Evolutionary conservation across 2,329 filamentous ascomycete genomes (phyloP).

Genomic region (Calonectria pseudoturangicola): DNA sequence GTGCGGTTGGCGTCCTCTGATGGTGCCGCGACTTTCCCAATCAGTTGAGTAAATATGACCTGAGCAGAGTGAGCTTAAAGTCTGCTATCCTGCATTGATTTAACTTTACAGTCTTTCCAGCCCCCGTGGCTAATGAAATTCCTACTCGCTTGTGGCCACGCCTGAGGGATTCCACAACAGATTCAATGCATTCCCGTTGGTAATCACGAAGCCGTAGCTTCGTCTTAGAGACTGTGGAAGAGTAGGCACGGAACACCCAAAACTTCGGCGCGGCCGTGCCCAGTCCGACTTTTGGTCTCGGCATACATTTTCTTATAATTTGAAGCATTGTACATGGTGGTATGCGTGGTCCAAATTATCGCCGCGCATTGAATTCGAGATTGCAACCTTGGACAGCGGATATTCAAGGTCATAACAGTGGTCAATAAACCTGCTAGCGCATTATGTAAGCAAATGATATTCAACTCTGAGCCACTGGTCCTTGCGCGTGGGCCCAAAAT

Average conservation of each 20-base stretch:
- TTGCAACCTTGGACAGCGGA: conserved; percentile 10
- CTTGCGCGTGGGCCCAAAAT: conserved; percentile 27
- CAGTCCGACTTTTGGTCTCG: conserved; percentile 45
- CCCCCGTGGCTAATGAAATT: conserved; percentile 89
- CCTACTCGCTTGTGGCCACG: conserved; percentile 87
- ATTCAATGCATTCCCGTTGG: conserved; percentile 93
- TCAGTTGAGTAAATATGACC: conserved; percentile 97
- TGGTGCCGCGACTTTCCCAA: conserved; percentile 80
- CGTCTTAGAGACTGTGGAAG: conserved; percentile 44
- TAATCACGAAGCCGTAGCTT: conserved; percentile 83
- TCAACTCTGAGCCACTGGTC: background rate
- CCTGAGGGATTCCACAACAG: conserved; percentile 81
- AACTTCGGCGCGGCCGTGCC: conserved; percentile 34
- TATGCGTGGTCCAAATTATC: conserved; percentile 35
- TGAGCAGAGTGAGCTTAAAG: conserved; percentile 58
- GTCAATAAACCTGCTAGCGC: conserved; percentile 22
- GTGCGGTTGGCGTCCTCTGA: conserved; percentile 79
- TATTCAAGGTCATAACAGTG: background rate
- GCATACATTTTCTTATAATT: conserved; percentile 54
- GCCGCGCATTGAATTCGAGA: conserved; percentile 34
- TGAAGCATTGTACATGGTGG: conserved; percentile 63
- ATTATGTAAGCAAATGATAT: conserved; percentile 49
- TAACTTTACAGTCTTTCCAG: conserved; percentile 85
- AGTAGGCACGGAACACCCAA: conserved; percentile 48
- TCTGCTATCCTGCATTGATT: background rate